Percentiles rank a stretch among this genome's conserved stretches.
phyloP scores from a whole-genome alignment of 2,329 filamentous ascomycete genomes.

The Scortechinia acanthostroma region DNA sequence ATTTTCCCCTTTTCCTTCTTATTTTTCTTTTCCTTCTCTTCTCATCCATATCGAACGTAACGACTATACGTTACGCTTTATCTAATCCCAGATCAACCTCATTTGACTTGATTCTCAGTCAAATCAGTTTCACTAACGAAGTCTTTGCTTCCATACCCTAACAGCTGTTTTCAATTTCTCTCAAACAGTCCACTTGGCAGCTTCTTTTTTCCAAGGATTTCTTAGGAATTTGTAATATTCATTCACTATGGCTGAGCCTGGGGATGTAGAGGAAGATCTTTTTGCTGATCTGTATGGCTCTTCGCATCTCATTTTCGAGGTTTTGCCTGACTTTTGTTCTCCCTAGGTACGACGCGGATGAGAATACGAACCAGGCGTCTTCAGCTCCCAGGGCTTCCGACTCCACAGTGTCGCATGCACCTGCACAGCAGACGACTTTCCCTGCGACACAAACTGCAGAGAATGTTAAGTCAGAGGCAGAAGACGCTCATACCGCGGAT shows the following conservation, averaged over 20 bases:
- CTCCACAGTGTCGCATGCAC: neutral
- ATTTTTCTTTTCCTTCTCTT: too few species aligned
- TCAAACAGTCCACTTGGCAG: neutral
- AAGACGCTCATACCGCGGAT: too few species aligned
- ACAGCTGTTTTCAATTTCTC: neutral
- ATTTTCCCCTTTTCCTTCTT: too few species aligned
- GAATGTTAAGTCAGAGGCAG: neutral
- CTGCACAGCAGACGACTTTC: neutral
- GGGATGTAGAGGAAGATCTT: conserved; percentile 86
- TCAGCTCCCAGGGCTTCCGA: neutral
- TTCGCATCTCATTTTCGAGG: conserved; percentile 2
- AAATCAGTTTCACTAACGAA: too few species aligned
- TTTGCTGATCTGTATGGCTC: conserved; percentile 82
- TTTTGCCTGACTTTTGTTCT: neutral
- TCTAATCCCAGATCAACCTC: too few species aligned
- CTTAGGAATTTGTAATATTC: conserved; percentile 5
- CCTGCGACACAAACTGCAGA: neutral
- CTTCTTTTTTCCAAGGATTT: too few species aligned
- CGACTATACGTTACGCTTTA: too few species aligned
- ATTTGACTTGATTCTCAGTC: too few species aligned
- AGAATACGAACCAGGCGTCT: neutral
- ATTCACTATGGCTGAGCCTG: conserved; percentile 66
- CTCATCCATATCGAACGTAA: too few species aligned
- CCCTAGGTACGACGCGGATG: neutral
- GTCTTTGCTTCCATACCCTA: too few species aligned